These are phyloP conservation scores for Dendrothele bispora DNA, from an alignment of 768 basidiomycete genomes.

Conservation along the genomic window DNA sequence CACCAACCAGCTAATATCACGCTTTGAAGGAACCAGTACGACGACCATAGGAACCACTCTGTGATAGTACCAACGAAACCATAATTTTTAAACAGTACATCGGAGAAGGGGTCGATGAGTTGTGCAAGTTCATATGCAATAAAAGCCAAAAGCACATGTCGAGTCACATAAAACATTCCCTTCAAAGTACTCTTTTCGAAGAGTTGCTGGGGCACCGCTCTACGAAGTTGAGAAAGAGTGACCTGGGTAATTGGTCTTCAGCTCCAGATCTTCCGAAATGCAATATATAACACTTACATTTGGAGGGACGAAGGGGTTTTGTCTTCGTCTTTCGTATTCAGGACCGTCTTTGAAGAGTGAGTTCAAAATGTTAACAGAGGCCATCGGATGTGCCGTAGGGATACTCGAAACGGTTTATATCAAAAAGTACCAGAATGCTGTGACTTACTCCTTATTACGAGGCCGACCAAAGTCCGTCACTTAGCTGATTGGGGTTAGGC, in stretches of 20 bases:
- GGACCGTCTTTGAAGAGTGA: neutral
- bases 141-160: neutral
- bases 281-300: neutral
- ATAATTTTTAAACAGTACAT: too few species aligned
- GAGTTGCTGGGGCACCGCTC: neutral
- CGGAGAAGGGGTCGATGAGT: too few species aligned
- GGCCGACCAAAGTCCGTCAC: too few species aligned
- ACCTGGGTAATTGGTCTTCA: neutral
- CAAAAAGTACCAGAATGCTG: too few species aligned
- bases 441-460: too few species aligned
- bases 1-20: conserved; percentile 7
- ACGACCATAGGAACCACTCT: conserved; percentile 1
- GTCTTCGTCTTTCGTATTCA: neutral
- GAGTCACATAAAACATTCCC: neutral
- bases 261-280: neutral
- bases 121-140: too few species aligned
- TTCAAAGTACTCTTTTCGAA: neutral
- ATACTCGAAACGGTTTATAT: too few species aligned
- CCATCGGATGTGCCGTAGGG: too few species aligned
- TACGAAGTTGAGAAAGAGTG: neutral
- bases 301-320: neutral
- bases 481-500: too few species aligned
- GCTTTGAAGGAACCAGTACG: conserved; percentile 3
- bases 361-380: too few species aligned
- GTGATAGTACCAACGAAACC: too few species aligned